phyloP scores from a whole-genome alignment of 371 early-diverging fungal species.

The Mortierella sp. region DNA sequence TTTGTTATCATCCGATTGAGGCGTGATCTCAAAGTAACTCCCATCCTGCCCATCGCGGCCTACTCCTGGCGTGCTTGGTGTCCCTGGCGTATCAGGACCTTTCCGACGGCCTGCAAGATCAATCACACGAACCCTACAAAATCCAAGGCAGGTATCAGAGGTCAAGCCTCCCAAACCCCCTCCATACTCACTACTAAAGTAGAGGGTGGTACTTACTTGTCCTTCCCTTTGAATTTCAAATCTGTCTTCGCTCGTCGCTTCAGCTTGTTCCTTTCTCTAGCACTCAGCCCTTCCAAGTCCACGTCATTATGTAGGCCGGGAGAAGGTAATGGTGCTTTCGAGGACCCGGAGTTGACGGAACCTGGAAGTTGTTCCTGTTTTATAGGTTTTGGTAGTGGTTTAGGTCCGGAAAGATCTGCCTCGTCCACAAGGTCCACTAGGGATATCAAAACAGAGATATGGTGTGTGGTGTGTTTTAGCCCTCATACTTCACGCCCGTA shows the following conservation, averaged over 20 bases:
- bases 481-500: not conserved
- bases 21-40: slow-evolving; percentile 67
- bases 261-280: slow-evolving; percentile 87
- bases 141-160: not conserved
- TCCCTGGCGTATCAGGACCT: slow-evolving; percentile 52
- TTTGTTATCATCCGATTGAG: slow-evolving; percentile 77
- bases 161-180: no score
- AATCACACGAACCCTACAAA: slow-evolving; percentile 54
- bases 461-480: not conserved
- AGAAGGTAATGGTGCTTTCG: slow-evolving; percentile 44
- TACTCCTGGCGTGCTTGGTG: slow-evolving; percentile 60
- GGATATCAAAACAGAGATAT: not conserved
- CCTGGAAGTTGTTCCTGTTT: slow-evolving; percentile 55
- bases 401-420: slow-evolving; percentile 62
- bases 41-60: slow-evolving; percentile 58
- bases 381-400: slow-evolving; percentile 21
- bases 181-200: no score
- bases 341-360: slow-evolving; percentile 28
- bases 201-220: slow-evolving; percentile 62
- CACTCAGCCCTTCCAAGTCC: slow-evolving; percentile 87
- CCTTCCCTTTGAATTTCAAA: slow-evolving; percentile 81
- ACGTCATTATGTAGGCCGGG: slow-evolving; percentile 54
- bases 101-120: slow-evolving; percentile 46
- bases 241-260: slow-evolving; percentile 90
- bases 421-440: slow-evolving; percentile 80